Percentiles rank a stretch among this genome's conserved stretches.
phyloP scores from a whole-genome alignment of 225 moss, liverwort and hornwort species.

The Lunularia cruciata region DNA sequence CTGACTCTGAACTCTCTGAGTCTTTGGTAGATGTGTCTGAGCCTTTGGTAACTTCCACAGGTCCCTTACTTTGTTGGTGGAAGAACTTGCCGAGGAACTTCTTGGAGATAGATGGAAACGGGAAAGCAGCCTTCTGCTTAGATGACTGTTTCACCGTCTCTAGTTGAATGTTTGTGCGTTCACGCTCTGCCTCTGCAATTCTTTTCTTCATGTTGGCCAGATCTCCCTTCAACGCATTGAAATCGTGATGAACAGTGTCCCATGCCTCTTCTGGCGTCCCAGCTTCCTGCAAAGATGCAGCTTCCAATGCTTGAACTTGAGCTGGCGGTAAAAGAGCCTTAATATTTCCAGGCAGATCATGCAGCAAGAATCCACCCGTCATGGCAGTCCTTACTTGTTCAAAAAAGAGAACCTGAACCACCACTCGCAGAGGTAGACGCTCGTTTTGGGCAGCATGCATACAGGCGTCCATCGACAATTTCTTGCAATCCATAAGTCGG shows the following conservation, averaged over 20 bases:
- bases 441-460: slow-evolving; percentile 90
- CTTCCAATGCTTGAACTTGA: slow-evolving; percentile 36
- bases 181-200: slow-evolving; percentile 69
- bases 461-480: slow-evolving; percentile 85
- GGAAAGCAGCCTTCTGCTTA: slow-evolving; percentile 49
- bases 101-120: slow-evolving; percentile 43
- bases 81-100: slow-evolving; percentile 44
- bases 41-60: slow-evolving; percentile 32
- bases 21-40: slow-evolving; percentile 40
- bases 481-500: slow-evolving; percentile 76
- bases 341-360: slow-evolving; percentile 64
- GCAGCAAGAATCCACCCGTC: slow-evolving; percentile 54
- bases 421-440: slow-evolving; percentile 71
- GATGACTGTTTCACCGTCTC: slow-evolving; percentile 45
- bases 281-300: slow-evolving; percentile 40
- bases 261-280: slow-evolving; percentile 60
- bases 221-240: slow-evolving; percentile 68
- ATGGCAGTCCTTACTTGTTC: slow-evolving; percentile 69
- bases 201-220: slow-evolving; percentile 66
- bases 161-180: slow-evolving; percentile 41
- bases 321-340: slow-evolving; percentile 63
- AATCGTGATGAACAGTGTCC: slow-evolving; percentile 71
- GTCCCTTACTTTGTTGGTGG: slow-evolving; percentile 21
- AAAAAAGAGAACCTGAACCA: slow-evolving; percentile 85
- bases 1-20: slow-evolving; percentile 41